Evolutionary conservation across 2,329 filamentous ascomycete genomes (phyloP).

Genomic region (Ophiostoma fasciatum): DNA sequence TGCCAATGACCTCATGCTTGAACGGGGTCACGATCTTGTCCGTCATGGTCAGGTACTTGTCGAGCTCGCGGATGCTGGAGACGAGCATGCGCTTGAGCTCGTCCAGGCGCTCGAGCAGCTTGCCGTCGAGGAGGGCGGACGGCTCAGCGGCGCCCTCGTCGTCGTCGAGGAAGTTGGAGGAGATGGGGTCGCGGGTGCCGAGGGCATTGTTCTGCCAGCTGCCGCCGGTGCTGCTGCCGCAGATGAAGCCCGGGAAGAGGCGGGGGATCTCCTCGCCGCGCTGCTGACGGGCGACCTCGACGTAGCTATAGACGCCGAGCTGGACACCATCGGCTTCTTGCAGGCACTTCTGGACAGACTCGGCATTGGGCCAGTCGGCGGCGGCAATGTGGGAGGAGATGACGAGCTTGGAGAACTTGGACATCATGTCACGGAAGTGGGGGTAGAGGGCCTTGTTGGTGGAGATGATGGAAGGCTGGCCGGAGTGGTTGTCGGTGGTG

Average conservation of each 20-base stretch:
- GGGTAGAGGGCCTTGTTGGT: slow-evolving; percentile 95
- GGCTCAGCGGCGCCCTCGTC: slow-evolving; percentile 61
- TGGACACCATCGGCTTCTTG: slow-evolving; percentile 96
- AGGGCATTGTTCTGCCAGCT: slow-evolving; percentile 70
- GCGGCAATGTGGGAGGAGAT: slow-evolving; percentile 96
- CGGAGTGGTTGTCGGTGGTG: slow-evolving; percentile 96
- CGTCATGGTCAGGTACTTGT: slow-evolving; percentile 62
- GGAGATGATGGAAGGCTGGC: slow-evolving; percentile 97
- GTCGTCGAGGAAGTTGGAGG: slow-evolving; percentile 76
- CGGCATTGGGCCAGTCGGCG: slow-evolving; percentile 85
- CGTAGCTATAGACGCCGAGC: slow-evolving; percentile 87
- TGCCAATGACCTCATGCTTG: slow-evolving; percentile 66
- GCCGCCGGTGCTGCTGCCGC: slow-evolving; percentile 69
- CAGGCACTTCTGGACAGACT: slow-evolving; percentile 87
- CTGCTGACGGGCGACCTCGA: slow-evolving; percentile 87
- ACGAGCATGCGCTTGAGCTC: slow-evolving; percentile 74
- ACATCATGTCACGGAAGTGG: slow-evolving; percentile 99
- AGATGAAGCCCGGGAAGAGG: slow-evolving; percentile 85
- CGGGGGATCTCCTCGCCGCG: slow-evolving; percentile 84
- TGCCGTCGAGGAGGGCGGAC: slow-evolving; percentile 56
- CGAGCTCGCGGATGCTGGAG: slow-evolving; percentile 73
- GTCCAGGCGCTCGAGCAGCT: slow-evolving; percentile 68
- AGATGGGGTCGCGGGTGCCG: slow-evolving; percentile 51
- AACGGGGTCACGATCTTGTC: slow-evolving; percentile 72
- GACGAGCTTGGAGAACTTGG: slow-evolving; percentile 96